phyloP scores from a whole-genome alignment of 2,329 filamentous ascomycete species.

The Paecilomyces formosus region DNA sequence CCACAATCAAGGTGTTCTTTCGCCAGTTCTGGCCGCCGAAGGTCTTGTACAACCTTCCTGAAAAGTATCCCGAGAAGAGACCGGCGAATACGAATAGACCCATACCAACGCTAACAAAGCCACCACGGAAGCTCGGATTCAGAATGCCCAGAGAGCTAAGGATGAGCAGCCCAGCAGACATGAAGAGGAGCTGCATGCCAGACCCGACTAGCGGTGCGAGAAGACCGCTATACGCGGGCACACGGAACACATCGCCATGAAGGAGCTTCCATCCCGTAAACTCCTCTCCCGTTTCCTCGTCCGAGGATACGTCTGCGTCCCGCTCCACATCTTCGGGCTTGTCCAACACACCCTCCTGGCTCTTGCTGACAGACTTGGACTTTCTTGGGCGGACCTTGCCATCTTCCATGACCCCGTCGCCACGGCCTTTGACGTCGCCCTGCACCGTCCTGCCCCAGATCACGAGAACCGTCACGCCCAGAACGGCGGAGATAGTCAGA shows the following conservation, averaged over 20 bases:
- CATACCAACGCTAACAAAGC: conserved; percentile 76
- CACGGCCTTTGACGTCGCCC: conserved; percentile 69
- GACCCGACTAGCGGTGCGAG: conserved; percentile 77
- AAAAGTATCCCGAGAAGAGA: conserved; percentile 81
- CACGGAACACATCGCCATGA: conserved; percentile 79
- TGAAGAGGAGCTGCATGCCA: conserved; percentile 79
- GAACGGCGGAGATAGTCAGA: conserved; percentile 69
- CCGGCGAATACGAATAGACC: conserved; percentile 79
- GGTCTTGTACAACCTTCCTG: conserved; percentile 72
- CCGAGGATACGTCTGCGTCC: conserved; percentile 52
- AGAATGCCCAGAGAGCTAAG: conserved; percentile 69
- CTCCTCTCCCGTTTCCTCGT: conserved; percentile 70
- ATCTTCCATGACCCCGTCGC: conserved; percentile 59
- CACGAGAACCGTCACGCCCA: conserved; percentile 72
- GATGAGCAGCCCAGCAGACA: conserved; percentile 64
- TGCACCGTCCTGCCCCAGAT: conserved; percentile 73
- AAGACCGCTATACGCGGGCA: conserved; percentile 61
- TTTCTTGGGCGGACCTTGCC: conserved; percentile 50
- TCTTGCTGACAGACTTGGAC: conserved; percentile 43
- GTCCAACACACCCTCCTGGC: conserved; percentile 47
- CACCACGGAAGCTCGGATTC: conserved; percentile 83
- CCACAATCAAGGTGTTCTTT: conserved; percentile 62
- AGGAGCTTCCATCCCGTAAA: conserved; percentile 82
- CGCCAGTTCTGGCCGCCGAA: conserved; percentile 69
- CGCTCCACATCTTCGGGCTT: conserved; percentile 46